These are phyloP conservation scores for Achlya hypogyna DNA, from an alignment of 352 stramenopile species.

Conservation along the genomic window DNA sequence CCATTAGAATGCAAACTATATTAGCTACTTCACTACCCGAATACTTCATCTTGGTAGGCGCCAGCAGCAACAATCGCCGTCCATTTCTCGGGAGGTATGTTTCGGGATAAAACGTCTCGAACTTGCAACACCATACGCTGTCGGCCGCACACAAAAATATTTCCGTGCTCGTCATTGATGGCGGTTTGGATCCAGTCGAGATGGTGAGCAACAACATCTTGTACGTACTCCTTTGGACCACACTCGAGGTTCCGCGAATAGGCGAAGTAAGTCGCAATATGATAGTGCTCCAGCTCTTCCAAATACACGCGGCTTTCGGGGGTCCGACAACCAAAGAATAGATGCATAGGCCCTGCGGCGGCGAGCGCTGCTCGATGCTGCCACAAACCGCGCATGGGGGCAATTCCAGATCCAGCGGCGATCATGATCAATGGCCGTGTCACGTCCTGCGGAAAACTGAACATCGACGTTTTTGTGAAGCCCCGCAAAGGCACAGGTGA, in stretches of 20 bases:
- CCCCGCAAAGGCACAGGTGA: neutral
- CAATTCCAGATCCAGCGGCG: conserved; percentile 8
- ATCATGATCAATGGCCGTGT: neutral
- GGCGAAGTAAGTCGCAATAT: neutral
- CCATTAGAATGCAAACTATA: no score
- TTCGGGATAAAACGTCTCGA: neutral
- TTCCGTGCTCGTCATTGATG: neutral
- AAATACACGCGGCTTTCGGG: neutral
- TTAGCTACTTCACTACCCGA: conserved; percentile 10
- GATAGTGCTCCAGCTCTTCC: neutral
- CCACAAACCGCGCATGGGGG: conserved; percentile 5
- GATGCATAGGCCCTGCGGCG: neutral
- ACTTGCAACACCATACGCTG: neutral
- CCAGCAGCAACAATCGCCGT: neutral
- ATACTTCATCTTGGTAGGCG: conserved; percentile 11
- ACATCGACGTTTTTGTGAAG: neutral
- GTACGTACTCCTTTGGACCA: neutral
- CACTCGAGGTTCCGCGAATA: neutral
- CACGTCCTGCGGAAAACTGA: neutral
- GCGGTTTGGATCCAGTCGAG: neutral
- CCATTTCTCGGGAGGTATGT: neutral
- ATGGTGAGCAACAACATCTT: neutral
- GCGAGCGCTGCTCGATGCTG: neutral
- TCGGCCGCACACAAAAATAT: neutral
- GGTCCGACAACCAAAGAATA: conserved; percentile 4